Percentiles rank a stretch among this genome's conserved stretches.
Evolutionary conservation across 306 rosid species (phyloP).

Genomic region (Erythrophleum fordii): DNA sequence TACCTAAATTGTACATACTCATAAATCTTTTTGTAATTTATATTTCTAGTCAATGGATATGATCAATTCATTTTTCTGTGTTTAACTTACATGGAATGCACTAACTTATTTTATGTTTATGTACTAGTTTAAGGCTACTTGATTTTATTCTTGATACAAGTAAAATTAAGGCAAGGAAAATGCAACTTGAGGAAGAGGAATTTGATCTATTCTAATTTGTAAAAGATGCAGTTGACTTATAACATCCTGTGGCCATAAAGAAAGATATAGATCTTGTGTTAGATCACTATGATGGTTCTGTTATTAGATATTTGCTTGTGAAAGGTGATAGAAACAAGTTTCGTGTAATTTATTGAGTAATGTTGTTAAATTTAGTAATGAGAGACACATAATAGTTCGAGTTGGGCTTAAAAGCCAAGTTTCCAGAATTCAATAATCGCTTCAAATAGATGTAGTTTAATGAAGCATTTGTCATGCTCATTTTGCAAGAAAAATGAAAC

Average conservation of each 20-base stretch:
- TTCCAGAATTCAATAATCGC: conserved; percentile 47
- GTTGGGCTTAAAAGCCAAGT: conserved; percentile 60
- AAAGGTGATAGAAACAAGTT: conserved; percentile 82
- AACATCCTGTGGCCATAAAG: conserved; percentile 60
- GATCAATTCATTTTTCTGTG: neutral
- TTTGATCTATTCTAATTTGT: conserved; percentile 66
- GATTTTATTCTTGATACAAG: conserved; percentile 84
- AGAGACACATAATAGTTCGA: conserved; percentile 69
- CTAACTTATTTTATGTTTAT: conserved; percentile 14
- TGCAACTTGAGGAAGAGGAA: conserved; percentile 79
- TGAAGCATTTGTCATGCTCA: conserved; percentile 39
- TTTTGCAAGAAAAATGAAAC: conserved; percentile 43
- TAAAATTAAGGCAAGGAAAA: conserved; percentile 83
- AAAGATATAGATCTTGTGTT: conserved; percentile 76
- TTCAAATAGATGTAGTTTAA: conserved; percentile 30
- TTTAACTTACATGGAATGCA: neutral
- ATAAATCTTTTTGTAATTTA: neutral
- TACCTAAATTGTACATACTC: neutral
- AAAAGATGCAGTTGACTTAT: conserved; percentile 75
- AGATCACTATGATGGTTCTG: conserved; percentile 71
- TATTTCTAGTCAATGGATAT: neutral
- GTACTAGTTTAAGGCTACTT: conserved; percentile 52
- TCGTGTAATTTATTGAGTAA: conserved; percentile 74
- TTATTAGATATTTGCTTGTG: conserved; percentile 50
- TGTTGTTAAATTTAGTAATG: conserved; percentile 78